A percentile compares a stretch with the other conserved stretches of the same genome.
These are phyloP conservation scores for Globisporangium echinulatum DNA, from an alignment of 352 stramenopile species.

Conservation along the genomic window DNA sequence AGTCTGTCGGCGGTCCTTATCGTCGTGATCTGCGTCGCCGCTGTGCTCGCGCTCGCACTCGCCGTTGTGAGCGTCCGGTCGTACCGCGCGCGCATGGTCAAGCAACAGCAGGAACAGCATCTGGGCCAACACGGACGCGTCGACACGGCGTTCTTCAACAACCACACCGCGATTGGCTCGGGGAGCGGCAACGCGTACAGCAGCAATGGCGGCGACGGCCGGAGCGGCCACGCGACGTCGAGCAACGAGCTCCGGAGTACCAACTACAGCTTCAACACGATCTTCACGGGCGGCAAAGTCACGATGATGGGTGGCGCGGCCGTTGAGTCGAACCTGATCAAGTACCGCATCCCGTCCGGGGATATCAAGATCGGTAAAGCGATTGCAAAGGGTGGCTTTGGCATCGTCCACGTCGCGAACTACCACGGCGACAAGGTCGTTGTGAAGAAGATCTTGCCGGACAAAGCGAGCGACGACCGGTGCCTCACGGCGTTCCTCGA, in stretches of 20 bases:
- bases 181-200: constrained; percentile 16
- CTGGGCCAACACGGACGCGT: constrained; percentile 5
- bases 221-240: constrained; percentile 4
- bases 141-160: constrained; percentile 45
- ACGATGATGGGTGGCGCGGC: constrained; percentile 44
- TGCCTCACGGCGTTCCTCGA: constrained; percentile 68
- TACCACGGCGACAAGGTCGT: constrained; percentile 59
- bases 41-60: constrained; percentile 42
- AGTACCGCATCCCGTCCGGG: constrained; percentile 66
- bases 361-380: constrained; percentile 56
- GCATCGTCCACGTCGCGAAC: constrained; percentile 58
- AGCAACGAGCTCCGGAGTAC: constrained; percentile 13
- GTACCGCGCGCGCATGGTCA: constrained; percentile 29
- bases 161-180: constrained; percentile 29
- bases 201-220: not conserved
- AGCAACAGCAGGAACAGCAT: constrained; percentile 1
- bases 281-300: constrained; percentile 45
- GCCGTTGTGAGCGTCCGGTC: constrained; percentile 42
- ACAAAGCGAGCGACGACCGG: constrained; percentile 71
- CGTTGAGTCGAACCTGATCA: constrained; percentile 58
- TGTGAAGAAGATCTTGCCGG: constrained; percentile 80
- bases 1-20: constrained; percentile 44
- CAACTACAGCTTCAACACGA: constrained; percentile 40
- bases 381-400: constrained; percentile 72
- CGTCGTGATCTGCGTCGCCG: constrained; percentile 46